These are phyloP conservation scores for Monsonia emarginata DNA, from an alignment of 441 rosid genomes.

Conservation along the genomic window DNA sequence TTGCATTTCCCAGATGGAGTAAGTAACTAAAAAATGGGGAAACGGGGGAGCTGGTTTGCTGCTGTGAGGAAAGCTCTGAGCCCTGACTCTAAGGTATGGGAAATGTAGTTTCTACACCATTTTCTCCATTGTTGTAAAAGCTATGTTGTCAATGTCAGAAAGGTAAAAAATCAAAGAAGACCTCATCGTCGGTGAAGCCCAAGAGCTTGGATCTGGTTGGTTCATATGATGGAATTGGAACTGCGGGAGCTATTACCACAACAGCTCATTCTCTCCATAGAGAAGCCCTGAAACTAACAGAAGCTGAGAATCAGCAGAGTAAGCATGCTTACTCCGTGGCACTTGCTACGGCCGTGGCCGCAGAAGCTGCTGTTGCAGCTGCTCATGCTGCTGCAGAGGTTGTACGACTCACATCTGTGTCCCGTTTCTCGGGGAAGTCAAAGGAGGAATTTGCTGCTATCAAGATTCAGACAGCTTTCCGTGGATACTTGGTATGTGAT, in stretches of 20 bases:
- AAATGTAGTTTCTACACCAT: not conserved
- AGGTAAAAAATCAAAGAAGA: constrained; percentile 35
- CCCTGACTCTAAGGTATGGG: constrained; percentile 39
- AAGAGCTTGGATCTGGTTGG: constrained; percentile 29
- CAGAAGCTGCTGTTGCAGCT: constrained; percentile 80
- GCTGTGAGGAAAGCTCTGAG: constrained; percentile 60
- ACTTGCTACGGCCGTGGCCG: constrained; percentile 73
- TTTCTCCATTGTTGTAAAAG: not conserved
- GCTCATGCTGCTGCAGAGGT: constrained; percentile 94
- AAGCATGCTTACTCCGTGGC: constrained; percentile 74
- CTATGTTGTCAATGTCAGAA: constrained; percentile 26
- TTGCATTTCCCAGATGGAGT: constrained; percentile 16
- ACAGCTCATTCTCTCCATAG: constrained; percentile 4
- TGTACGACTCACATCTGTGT: constrained; percentile 47
- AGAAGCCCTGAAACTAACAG: constrained; percentile 35
- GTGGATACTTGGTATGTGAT: constrained; percentile 62
- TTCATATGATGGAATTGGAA: constrained; percentile 25
- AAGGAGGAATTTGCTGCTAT: constrained; percentile 72
- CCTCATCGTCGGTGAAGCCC: constrained; percentile 41
- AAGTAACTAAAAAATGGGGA: constrained; percentile 50
- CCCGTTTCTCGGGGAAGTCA: constrained; percentile 48
- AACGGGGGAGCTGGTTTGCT: constrained; percentile 59
- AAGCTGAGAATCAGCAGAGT: constrained; percentile 58
- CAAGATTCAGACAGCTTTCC: constrained; percentile 75
- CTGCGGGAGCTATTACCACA: constrained; percentile 16